These are phyloP conservation scores for Populus nigra DNA, from an alignment of 345 rosid genomes.

Conservation along the genomic window DNA sequence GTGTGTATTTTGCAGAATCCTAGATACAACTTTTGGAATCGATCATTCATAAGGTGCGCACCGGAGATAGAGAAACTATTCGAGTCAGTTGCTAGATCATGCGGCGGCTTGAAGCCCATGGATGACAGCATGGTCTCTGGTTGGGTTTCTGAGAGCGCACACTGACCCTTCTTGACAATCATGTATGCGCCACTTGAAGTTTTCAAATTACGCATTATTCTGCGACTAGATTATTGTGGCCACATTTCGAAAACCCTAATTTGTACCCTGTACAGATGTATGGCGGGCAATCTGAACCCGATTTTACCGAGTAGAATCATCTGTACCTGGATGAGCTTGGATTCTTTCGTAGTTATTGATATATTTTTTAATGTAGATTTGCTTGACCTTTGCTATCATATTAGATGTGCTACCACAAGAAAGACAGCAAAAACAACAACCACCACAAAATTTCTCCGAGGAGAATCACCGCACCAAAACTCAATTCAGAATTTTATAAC, in stretches of 20 bases:
- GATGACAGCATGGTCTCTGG: slow-evolving; percentile 74
- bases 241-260: background rate
- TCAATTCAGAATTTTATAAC: too few relatives aligned
- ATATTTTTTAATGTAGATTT: background rate
- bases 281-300: background rate
- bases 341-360: background rate
- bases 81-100: slow-evolving; percentile 78
- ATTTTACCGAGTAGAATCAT: background rate
- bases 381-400: background rate
- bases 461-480: too few relatives aligned
- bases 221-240: background rate
- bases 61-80: slow-evolving; percentile 91
- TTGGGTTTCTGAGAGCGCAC: slow-evolving; percentile 51
- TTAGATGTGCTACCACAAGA: background rate
- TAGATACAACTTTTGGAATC: slow-evolving; percentile 78
- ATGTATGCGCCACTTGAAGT: background rate
- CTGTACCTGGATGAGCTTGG: background rate
- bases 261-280: background rate
- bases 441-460: too few relatives aligned
- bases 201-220: background rate
- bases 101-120: slow-evolving; percentile 71
- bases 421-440: too few relatives aligned
- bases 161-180: background rate
- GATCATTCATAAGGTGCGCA: slow-evolving; percentile 72
- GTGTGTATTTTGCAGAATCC: slow-evolving; percentile 51